These are phyloP conservation scores for Cercophora scortea DNA, from an alignment of 495 filamentous ascomycete species.

Conservation along the genomic window DNA sequence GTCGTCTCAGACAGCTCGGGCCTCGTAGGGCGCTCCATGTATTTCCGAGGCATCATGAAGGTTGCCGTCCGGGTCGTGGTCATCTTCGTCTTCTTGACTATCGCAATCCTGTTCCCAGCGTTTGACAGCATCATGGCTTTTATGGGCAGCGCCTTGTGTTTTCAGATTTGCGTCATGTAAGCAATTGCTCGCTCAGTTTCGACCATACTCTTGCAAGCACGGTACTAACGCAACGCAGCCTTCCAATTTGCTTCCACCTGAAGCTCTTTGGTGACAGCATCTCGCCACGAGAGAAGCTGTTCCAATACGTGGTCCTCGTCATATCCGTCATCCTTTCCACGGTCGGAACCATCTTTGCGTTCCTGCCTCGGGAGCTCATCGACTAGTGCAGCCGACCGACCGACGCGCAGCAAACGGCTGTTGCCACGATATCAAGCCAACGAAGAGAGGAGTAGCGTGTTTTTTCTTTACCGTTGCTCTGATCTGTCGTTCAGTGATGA, in stretches of 20 bases:
- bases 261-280: conserved; percentile 87
- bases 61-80: conserved; percentile 50
- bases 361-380: conserved; percentile 58
- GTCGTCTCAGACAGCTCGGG: conserved; percentile 34
- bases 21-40: conserved; percentile 46
- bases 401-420: too few relatives aligned
- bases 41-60: conserved; percentile 52
- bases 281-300: conserved; percentile 48
- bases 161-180: conserved; percentile 85
- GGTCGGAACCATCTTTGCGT: conserved; percentile 80
- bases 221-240: background rate
- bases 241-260: conserved; percentile 56
- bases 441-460: too few relatives aligned
- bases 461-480: too few relatives aligned
- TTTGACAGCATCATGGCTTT: conserved; percentile 96
- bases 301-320: conserved; percentile 64
- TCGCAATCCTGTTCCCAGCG: conserved; percentile 73
- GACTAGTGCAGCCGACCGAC: conserved; percentile 14
- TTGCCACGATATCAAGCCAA: too few relatives aligned
- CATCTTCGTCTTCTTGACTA: conserved; percentile 31
- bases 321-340: conserved; percentile 60
- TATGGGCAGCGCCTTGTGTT: conserved; percentile 83
- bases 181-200: conserved; percentile 7
- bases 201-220: too few relatives aligned
- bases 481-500: too few relatives aligned